phyloP scores from a whole-genome alignment of 2,329 filamentous ascomycete species.

The Cladosporium sphaerospermum region DNA sequence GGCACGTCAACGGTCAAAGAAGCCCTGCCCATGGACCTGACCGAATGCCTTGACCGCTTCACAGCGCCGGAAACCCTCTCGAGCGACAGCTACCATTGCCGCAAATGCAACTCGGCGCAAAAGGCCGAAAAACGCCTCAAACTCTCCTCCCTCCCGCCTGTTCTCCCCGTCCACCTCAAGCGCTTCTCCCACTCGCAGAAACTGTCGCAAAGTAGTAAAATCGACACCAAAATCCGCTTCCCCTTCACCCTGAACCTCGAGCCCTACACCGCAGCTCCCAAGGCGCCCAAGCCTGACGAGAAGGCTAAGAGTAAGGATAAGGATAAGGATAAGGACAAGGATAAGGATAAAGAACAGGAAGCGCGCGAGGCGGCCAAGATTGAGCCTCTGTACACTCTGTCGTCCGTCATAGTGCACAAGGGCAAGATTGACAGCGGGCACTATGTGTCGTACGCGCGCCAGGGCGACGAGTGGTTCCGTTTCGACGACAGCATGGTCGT shows the following conservation, averaged over 20 bases:
- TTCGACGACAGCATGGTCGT: constrained; percentile 96
- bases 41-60: constrained; percentile 75
- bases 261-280: constrained; percentile 60
- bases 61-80: constrained; percentile 71
- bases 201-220: constrained; percentile 77
- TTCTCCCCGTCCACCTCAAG: constrained; percentile 89
- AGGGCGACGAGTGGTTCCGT: constrained; percentile 83
- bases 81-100: constrained; percentile 77
- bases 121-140: constrained; percentile 78
- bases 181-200: constrained; percentile 29
- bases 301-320: constrained; percentile 13
- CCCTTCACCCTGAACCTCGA: constrained; percentile 83
- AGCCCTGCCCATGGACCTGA: constrained; percentile 34
- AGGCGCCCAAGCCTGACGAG: constrained; percentile 8
- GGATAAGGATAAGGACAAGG: constrained; percentile 14
- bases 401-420: constrained; percentile 87
- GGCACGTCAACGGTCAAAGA: constrained; percentile 30
- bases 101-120: constrained; percentile 66
- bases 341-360: constrained; percentile 13
- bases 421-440: constrained; percentile 90
- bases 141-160: constrained; percentile 79
- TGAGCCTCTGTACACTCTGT: constrained; percentile 75
- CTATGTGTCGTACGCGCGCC: constrained; percentile 82
- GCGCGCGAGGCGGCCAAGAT: constrained; percentile 16
- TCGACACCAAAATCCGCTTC: constrained; percentile 80